phyloP scores from a whole-genome alignment of 208 protist species.

The Angomonas ambiguus region DNA sequence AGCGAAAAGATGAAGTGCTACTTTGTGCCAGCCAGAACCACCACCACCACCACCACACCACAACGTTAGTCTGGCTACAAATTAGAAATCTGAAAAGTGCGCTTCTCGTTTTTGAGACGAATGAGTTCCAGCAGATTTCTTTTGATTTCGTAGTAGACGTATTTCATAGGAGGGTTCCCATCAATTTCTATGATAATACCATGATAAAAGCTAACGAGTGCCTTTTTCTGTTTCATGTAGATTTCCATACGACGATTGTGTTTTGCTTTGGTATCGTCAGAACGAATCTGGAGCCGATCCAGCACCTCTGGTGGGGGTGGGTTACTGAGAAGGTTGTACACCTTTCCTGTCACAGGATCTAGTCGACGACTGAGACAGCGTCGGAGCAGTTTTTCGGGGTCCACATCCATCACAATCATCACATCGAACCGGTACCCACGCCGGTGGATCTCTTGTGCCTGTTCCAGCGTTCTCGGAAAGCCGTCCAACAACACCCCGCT shows the following conservation, averaged over 20 bases:
- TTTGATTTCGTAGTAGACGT: constrained; percentile 33
- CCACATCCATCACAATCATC: constrained; percentile 69
- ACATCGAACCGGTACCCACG: constrained; percentile 64
- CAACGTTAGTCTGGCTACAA: neutral
- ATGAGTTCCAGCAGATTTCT: neutral
- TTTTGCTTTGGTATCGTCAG: constrained; percentile 78
- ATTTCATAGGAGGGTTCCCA: constrained; percentile 37
- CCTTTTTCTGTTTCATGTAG: constrained; percentile 55
- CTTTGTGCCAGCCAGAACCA: no score
- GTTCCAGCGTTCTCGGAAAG: constrained; percentile 89
- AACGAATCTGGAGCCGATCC: constrained; percentile 69
- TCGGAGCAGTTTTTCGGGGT: constrained; percentile 31
- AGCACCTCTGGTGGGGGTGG: constrained; percentile 64
- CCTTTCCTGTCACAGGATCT: constrained; percentile 64
- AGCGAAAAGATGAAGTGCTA: no score
- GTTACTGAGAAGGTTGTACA: constrained; percentile 76
- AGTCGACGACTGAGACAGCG: constrained; percentile 58
- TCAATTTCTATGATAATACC: constrained; percentile 55
- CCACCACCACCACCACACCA: no score
- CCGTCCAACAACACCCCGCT: constrained; percentile 90
- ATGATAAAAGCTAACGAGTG: constrained; percentile 48
- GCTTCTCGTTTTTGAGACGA: neutral
- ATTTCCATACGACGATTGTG: constrained; percentile 66
- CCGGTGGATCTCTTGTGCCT: constrained; percentile 64
- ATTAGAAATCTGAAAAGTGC: neutral